A percentile compares a stretch with the other conserved stretches of the same genome.
phyloP scores from a whole-genome alignment of 306 rosid genomes.

The Leucaena leucocephala region DNA sequence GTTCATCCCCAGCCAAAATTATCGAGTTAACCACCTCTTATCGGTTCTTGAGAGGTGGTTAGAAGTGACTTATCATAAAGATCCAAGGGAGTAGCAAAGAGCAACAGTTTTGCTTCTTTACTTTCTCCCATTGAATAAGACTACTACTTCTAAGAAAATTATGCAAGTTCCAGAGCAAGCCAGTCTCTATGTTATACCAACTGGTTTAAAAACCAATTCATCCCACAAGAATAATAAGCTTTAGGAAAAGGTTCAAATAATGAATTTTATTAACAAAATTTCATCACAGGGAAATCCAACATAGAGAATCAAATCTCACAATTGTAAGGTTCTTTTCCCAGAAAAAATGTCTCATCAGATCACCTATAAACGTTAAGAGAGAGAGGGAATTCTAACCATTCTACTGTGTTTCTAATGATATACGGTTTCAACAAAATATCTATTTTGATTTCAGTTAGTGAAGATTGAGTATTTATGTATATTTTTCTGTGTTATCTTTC shows the following conservation, averaged over 20 bases:
- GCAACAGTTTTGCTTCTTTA: not conserved
- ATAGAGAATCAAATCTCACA: not conserved
- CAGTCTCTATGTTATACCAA: not conserved
- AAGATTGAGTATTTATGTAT: not conserved
- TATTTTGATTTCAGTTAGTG: constrained; percentile 1
- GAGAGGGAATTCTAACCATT: not conserved
- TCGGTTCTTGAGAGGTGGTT: no score
- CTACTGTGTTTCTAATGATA: not conserved
- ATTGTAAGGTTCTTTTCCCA: not conserved
- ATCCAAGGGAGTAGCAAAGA: not conserved
- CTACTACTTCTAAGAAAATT: not conserved
- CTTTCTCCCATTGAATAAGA: not conserved
- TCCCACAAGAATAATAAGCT: not conserved
- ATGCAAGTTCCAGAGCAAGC: constrained; percentile 3
- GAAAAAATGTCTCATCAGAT: not conserved
- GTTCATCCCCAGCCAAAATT: no score
- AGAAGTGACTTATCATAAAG: no score
- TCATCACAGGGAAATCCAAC: not conserved
- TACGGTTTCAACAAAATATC: constrained; percentile 1
- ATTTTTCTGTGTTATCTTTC: constrained; percentile 2
- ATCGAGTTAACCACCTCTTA: no score
- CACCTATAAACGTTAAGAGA: not conserved
- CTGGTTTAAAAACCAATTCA: not conserved
- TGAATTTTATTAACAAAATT: not conserved
- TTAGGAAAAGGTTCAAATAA: not conserved